Conservation (phyloP, 192 early-diverging fungal genomes). For the Mortierella antarctica region DNA sequence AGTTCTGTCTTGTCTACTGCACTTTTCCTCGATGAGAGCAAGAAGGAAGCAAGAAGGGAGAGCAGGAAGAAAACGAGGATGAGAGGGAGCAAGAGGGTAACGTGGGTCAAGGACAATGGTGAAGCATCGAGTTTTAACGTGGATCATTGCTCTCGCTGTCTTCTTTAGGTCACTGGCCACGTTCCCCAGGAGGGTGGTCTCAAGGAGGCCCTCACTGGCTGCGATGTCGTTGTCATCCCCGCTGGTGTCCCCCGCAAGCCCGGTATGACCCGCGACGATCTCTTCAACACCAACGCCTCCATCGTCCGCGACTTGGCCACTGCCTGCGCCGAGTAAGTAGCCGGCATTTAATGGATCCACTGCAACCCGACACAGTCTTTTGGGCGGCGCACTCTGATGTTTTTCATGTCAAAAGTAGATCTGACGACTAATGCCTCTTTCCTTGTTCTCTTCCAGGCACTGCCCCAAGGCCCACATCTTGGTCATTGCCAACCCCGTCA, state of each 20-base stretch:
- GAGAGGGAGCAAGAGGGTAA: neutral
- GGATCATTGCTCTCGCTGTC: neutral
- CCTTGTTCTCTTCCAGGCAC: slow-evolving; percentile 51
- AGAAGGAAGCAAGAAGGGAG: neutral
- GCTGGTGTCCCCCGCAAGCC: slow-evolving; percentile 99
- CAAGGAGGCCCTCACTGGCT: slow-evolving; percentile 57
- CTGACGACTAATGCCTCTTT: neutral
- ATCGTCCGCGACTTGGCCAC: slow-evolving; percentile 89
- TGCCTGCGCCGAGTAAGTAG: slow-evolving; percentile 77
- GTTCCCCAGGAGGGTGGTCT: slow-evolving; percentile 58
- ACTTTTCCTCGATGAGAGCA: neutral
- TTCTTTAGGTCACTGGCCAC: slow-evolving; percentile 58
- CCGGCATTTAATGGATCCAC: neutral
- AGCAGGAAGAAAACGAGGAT: neutral
- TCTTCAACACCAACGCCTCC: slow-evolving; percentile 98
- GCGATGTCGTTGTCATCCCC: slow-evolving; percentile 87
- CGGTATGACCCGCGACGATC: slow-evolving; percentile 98
- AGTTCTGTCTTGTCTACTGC: neutral
- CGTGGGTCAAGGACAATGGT: neutral
- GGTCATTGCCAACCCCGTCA: slow-evolving; percentile 98
- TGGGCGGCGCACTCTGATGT: neutral
- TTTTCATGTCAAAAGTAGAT: neutral
- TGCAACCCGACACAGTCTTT: neutral
- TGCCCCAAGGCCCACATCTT: slow-evolving; percentile 88
- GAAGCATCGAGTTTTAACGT: neutral